These are phyloP conservation scores for Pelargonium australe DNA, from an alignment of 441 rosid genomes.

Conservation along the genomic window DNA sequence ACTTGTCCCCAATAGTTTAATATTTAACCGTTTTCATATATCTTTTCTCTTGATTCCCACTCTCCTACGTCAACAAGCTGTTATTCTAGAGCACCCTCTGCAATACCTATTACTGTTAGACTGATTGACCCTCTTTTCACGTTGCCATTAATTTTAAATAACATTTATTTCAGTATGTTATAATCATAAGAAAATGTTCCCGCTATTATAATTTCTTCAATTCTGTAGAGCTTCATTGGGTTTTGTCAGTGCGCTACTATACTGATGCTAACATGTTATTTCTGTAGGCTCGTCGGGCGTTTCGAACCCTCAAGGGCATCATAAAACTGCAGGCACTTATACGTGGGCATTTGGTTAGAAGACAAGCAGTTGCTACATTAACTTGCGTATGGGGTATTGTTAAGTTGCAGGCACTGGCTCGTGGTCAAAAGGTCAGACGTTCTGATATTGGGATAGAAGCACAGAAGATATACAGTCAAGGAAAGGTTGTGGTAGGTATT, in stretches of 20 bases:
- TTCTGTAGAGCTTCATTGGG: no score
- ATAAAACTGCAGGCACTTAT: conserved; percentile 53
- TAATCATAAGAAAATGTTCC: no score
- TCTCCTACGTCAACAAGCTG: neutral
- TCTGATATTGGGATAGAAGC: conserved; percentile 34
- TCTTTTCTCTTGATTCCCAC: conserved; percentile 1
- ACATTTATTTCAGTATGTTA: neutral
- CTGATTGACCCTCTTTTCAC: no score
- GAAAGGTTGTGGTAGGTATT: conserved; percentile 42
- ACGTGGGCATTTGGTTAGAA: conserved; percentile 63
- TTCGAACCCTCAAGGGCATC: conserved; percentile 45
- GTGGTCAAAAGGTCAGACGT: conserved; percentile 49
- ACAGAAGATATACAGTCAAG: conserved; percentile 30
- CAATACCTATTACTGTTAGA: neutral
- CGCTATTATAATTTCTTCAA: no score
- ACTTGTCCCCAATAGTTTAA: no score
- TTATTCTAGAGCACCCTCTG: no score
- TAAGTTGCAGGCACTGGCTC: conserved; percentile 47
- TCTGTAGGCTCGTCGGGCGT: conserved; percentile 57
- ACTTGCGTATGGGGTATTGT: conserved; percentile 47
- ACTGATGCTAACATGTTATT: conserved; percentile 29
- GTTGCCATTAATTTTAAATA: neutral
- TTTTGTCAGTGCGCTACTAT: conserved; percentile 7
- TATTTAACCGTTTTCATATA: no score
- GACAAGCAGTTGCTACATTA: conserved; percentile 66